Evolutionary conservation across 805 yeast genomes (phyloP).

Genomic region (Wickerhamiella domercqiae): DNA sequence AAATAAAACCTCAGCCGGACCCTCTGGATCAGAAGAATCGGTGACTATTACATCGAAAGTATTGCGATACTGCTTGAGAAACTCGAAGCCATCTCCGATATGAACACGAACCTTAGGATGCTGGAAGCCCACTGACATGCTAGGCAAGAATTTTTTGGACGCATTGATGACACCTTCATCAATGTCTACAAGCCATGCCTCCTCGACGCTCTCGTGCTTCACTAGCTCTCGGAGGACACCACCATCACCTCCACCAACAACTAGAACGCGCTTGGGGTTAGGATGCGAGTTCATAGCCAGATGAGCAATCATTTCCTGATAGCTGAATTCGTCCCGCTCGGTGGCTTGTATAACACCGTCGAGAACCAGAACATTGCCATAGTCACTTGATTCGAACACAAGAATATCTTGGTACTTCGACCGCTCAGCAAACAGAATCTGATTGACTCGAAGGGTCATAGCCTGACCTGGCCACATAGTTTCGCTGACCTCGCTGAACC

Average conservation of each 20-base stretch:
- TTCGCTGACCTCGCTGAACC: conserved; percentile 92
- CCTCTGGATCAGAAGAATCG: conserved; percentile 96
- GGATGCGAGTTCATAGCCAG: conserved; percentile 87
- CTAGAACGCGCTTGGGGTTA: conserved; percentile 83
- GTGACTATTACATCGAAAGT: conserved; percentile 91
- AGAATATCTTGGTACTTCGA: conserved; percentile 88
- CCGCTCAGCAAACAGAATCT: conserved; percentile 68
- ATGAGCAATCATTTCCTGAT: conserved; percentile 97
- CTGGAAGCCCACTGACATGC: conserved; percentile 65
- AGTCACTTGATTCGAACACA: conserved; percentile 81
- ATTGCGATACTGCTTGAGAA: conserved; percentile 67
- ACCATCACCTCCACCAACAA: conserved; percentile 98
- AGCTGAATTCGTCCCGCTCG: conserved; percentile 93
- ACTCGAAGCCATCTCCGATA: conserved; percentile 97
- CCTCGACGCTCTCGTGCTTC: conserved; percentile 74
- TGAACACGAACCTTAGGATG: conserved; percentile 85
- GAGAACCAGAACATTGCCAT: conserved; percentile 88
- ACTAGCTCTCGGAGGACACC: conserved; percentile 92
- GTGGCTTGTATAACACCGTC: conserved; percentile 94
- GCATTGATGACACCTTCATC: conserved; percentile 85
- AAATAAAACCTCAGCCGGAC: conserved; percentile 90
- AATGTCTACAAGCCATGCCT: conserved; percentile 84
- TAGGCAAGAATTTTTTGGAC: conserved; percentile 76
- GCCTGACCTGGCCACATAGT: conserved; percentile 99
- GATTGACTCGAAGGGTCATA: conserved; percentile 76